Evolutionary conservation across 257 asterid species (phyloP).

Genomic region (Rhazya stricta): DNA sequence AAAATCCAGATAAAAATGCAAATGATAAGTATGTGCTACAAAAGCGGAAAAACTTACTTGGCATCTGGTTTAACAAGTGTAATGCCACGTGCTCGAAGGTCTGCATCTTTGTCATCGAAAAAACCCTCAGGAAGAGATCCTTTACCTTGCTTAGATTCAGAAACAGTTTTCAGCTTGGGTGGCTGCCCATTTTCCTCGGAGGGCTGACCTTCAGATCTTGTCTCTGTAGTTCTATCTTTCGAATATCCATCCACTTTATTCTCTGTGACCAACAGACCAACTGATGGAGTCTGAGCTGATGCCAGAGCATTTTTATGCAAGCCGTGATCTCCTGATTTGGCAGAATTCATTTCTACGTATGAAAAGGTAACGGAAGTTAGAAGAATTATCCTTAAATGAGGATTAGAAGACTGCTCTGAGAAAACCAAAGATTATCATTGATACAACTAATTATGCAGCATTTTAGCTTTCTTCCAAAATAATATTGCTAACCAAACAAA

Average conservation of each 20-base stretch:
- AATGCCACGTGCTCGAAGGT: conserved; percentile 88
- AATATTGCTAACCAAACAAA: background rate
- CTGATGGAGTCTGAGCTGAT: conserved; percentile 32
- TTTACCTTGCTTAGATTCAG: conserved; percentile 57
- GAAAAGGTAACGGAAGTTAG: background rate
- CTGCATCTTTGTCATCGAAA: conserved; percentile 90
- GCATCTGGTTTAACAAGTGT: conserved; percentile 82
- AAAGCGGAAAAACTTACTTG: conserved; percentile 50
- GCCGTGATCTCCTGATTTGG: conserved; percentile 25
- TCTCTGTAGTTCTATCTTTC: conserved; percentile 19
- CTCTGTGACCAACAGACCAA: conserved; percentile 30
- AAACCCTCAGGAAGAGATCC: conserved; percentile 87
- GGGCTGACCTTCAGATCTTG: conserved; percentile 24
- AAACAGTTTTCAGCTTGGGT: conserved; percentile 32
- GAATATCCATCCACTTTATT: conserved; percentile 28
- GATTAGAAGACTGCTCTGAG: background rate
- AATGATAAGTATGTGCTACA: background rate
- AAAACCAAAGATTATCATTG: background rate
- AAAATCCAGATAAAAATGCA: background rate
- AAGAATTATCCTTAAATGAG: background rate
- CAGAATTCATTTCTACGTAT: conserved; percentile 26
- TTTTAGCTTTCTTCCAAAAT: background rate
- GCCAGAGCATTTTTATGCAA: conserved; percentile 24
- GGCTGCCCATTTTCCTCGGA: conserved; percentile 31
- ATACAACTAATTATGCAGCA: background rate